Evolutionary conservation across 441 rosid genomes (phyloP), one percentile per base, ranked within the genome.

Genomic region (Erodium trifolium): DNA sequence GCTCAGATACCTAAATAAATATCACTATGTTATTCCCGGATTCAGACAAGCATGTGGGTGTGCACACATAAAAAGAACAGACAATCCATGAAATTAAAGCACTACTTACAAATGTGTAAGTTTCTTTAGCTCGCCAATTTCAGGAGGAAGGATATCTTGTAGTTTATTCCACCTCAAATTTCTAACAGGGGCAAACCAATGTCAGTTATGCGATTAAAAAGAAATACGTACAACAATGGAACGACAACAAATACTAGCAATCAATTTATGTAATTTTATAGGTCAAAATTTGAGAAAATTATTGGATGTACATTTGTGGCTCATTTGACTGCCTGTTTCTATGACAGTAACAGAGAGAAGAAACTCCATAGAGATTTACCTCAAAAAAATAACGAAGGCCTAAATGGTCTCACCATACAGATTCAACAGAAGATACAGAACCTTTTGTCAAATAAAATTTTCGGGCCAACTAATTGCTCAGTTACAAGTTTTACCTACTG

Each of bases 101-200:
- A 16, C 62, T 67, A 78, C 90, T 88, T 73, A 93, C 99, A 93
- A 82, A 84, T 91, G 96, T 5, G 96, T 91, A 66, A 93, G 82
- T 66, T 88, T 89, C 86, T 91, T 93, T 57, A 93, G 90, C 77
- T 89, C 93, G 12, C 97, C 95, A 72, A 93, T 86, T 82, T 93
- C 97, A 0, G 91, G 82, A 78, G 96, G 99, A 77, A 93, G 84
- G 71, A 78, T 86, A 81, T 93, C 97, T 82, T 93, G 99, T 68
- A 93, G 88, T 63, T 93, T 91, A 76, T 94, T 94, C 99, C 96
- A 91, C 82, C 99, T 86, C 81, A 93, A 82, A 82, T 94, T 93
- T 73, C 99, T 94, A 75, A 13, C 13, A 67, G 63, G 65, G 23
- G 71, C 34, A 74, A 69, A 55, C 60, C 62, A 70, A 77, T 55